Conservation (phyloP, 371 early-diverging fungal genomes). For the Mortierella sp. region DNA sequence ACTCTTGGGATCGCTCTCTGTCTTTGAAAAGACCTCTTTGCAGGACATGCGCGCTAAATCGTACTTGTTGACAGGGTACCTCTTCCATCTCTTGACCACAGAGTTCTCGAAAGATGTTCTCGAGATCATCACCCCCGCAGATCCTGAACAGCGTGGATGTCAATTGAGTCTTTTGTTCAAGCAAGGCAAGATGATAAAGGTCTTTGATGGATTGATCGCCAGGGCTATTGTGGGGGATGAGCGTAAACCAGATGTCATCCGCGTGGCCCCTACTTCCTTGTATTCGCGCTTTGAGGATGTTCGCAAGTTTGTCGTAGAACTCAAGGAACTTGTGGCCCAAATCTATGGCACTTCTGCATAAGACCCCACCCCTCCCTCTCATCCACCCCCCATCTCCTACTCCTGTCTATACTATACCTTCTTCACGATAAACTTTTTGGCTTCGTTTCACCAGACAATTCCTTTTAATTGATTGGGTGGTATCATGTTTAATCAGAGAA, state of each 20-base stretch:
- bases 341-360: conserved; percentile 40
- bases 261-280: conserved; percentile 91
- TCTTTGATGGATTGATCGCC: conserved; percentile 66
- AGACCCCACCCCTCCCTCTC: no score
- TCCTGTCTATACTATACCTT: no score
- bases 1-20: conserved; percentile 80
- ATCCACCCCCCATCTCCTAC: no score
- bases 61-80: conserved; percentile 80
- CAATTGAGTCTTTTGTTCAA: conserved; percentile 86
- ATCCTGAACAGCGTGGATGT: conserved; percentile 83
- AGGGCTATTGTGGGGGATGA: conserved; percentile 90
- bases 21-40: conserved; percentile 82
- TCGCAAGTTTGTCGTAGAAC: conserved; percentile 55
- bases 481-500: no score
- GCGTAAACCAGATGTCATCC: conserved; percentile 91
- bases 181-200: conserved; percentile 66
- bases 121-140: conserved; percentile 83
- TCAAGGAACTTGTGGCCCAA: conserved; percentile 60
- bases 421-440: no score
- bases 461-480: no score
- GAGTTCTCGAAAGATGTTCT: conserved; percentile 58
- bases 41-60: conserved; percentile 78
- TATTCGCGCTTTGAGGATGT: conserved; percentile 92
- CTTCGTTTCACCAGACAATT: no score
- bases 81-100: conserved; percentile 74